Conservation (phyloP, 495 filamentous ascomycete genomes). For the Xanthoparmelia taractica region DNA sequence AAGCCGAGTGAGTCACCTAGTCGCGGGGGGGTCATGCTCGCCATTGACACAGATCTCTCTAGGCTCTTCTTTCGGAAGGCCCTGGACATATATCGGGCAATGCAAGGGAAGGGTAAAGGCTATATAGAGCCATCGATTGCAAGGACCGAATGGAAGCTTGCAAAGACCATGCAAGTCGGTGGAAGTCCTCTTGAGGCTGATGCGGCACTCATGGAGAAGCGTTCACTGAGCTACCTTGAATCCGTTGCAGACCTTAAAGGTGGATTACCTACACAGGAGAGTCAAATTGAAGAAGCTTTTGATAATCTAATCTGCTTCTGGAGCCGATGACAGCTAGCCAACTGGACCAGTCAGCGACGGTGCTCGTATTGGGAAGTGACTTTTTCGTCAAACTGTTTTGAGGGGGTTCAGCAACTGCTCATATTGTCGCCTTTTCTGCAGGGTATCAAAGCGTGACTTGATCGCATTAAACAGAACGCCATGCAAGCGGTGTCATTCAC, state of each 20-base stretch:
- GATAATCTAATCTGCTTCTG: constrained; percentile 2
- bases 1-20: neutral
- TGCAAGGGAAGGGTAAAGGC: neutral
- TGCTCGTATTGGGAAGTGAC: too few species aligned
- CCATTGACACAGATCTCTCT: neutral
- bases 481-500: neutral
- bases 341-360: too few species aligned
- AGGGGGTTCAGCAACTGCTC: neutral
- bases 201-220: constrained; percentile 1
- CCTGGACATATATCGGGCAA: neutral
- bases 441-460: neutral
- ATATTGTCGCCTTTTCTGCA: neutral
- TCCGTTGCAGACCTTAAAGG: neutral
- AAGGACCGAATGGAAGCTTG: constrained; percentile 6
- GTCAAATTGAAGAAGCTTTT: neutral
- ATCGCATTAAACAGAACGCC: neutral
- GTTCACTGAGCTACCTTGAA: neutral
- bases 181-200: neutral
- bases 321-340: neutral
- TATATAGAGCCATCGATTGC: neutral
- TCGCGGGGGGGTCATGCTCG: neutral
- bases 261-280: neutral
- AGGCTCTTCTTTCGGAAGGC: neutral
- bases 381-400: neutral
- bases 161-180: neutral